Evolutionary conservation across 179 eudicot genomes (phyloP).

Genomic region (Monotropa hypopitys): DNA sequence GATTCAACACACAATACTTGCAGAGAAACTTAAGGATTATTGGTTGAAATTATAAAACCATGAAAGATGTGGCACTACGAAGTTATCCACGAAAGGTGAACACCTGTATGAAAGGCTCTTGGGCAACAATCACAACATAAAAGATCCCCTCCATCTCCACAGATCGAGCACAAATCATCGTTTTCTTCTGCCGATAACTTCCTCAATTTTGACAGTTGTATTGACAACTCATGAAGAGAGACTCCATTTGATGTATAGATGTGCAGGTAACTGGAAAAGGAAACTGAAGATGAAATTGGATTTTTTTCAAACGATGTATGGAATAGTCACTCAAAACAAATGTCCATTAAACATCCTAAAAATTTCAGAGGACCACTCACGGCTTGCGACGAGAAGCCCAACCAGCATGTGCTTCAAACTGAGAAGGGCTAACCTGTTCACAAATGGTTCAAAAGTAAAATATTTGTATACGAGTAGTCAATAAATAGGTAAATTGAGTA

Average conservation of each 20-base stretch:
- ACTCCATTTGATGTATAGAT: constrained; percentile 67
- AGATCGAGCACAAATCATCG: constrained; percentile 50
- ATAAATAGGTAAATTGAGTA: background rate
- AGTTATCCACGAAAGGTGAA: background rate
- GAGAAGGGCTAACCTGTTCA: constrained; percentile 59
- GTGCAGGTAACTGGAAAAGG: constrained; percentile 37
- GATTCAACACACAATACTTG: background rate
- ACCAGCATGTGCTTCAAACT: constrained; percentile 70
- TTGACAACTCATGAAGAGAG: constrained; percentile 52
- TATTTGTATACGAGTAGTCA: background rate
- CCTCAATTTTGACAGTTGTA: constrained; percentile 28
- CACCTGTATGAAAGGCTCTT: constrained; percentile 54
- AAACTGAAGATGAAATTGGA: background rate
- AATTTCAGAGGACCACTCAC: constrained; percentile 25
- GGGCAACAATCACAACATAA: constrained; percentile 59
- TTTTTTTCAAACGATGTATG: background rate
- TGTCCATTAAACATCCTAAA: background rate
- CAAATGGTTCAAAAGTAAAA: constrained; percentile 3
- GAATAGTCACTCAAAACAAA: background rate
- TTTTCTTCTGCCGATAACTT: constrained; percentile 34
- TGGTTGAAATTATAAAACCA: background rate
- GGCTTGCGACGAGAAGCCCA: constrained; percentile 56
- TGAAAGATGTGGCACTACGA: background rate
- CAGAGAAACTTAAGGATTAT: background rate
- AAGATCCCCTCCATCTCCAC: constrained; percentile 55